These are phyloP conservation scores for Mycena indigotica DNA, from an alignment of 768 basidiomycete species.

Conservation along the genomic window DNA sequence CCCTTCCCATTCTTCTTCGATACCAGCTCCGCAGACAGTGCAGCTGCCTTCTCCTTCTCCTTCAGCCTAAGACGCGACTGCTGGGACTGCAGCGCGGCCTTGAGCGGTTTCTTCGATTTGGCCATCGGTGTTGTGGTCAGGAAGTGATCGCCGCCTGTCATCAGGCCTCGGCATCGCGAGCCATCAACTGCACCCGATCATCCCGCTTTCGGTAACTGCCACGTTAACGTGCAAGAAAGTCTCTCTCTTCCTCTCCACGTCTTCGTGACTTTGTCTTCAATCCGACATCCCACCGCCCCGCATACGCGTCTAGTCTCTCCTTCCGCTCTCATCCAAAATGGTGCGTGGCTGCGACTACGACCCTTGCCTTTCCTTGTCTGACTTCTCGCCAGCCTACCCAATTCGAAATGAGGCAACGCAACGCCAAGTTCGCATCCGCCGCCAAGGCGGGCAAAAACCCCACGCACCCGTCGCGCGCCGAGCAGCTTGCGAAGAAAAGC, in stretches of 20 bases:
- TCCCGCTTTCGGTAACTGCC: conserved; percentile 24
- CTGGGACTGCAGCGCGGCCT: conserved; percentile 68
- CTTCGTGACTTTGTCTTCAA: conserved; percentile 19
- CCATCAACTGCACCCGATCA: too few relatives aligned
- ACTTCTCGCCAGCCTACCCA: conserved; percentile 61
- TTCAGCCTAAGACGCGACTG: conserved; percentile 67
- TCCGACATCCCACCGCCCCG: too few relatives aligned
- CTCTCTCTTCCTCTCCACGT: conserved; percentile 6
- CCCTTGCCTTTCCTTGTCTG: not conserved
- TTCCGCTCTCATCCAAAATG: conserved; percentile 28
- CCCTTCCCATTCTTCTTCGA: conserved; percentile 34
- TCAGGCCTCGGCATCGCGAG: not conserved
- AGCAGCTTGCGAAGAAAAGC: conserved; percentile 68
- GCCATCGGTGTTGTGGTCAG: conserved; percentile 35
- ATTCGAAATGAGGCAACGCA: conserved; percentile 81
- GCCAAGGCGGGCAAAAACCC: conserved; percentile 77
- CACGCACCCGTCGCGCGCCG: conserved; percentile 69
- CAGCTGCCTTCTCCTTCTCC: conserved; percentile 54
- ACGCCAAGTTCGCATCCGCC: conserved; percentile 77
- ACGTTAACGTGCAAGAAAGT: conserved; percentile 25
- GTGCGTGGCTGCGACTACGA: conserved; percentile 19
- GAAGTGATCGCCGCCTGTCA: conserved; percentile 7
- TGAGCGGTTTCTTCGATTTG: conserved; percentile 59
- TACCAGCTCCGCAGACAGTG: conserved; percentile 54
- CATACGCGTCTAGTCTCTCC: conserved; percentile 8